A percentile compares a stretch with the other conserved stretches of the same genome.
Evolutionary conservation across 202 grass and related monocot species (phyloP).

Genomic region (Setaria italica): DNA sequence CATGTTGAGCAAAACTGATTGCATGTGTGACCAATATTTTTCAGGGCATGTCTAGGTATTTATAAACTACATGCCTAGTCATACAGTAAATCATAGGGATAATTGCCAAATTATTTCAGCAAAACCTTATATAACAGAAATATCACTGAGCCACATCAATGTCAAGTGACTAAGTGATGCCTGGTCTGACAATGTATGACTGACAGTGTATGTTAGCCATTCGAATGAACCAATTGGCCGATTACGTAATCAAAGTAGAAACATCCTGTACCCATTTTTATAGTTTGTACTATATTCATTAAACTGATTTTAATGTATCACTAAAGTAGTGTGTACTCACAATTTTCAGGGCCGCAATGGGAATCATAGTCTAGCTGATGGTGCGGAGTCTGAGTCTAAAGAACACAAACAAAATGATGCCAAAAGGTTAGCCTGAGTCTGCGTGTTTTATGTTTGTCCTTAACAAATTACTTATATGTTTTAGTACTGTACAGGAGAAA

Average conservation of each 20-base stretch:
- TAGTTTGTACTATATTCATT: background rate
- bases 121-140: background rate
- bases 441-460: background rate
- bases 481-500: slow-evolving; percentile 55
- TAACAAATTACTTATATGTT: slow-evolving; percentile 16
- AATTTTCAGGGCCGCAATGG: slow-evolving; percentile 60
- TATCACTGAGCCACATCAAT: background rate
- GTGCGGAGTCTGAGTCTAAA: slow-evolving; percentile 17
- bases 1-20: background rate
- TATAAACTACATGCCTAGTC: background rate
- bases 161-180: background rate
- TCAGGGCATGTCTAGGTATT: background rate
- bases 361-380: slow-evolving; percentile 39
- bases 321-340: background rate
- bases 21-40: background rate
- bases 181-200: background rate
- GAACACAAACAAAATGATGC: slow-evolving; percentile 24
- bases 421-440: slow-evolving; percentile 48
- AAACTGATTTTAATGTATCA: background rate
- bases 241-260: background rate
- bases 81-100: background rate
- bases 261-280: background rate
- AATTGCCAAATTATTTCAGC: background rate
- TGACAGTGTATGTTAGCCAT: background rate
- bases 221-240: background rate